These are phyloP conservation scores for Melaleuca alternifolia DNA, from an alignment of 345 rosid genomes.

Conservation along the genomic window DNA sequence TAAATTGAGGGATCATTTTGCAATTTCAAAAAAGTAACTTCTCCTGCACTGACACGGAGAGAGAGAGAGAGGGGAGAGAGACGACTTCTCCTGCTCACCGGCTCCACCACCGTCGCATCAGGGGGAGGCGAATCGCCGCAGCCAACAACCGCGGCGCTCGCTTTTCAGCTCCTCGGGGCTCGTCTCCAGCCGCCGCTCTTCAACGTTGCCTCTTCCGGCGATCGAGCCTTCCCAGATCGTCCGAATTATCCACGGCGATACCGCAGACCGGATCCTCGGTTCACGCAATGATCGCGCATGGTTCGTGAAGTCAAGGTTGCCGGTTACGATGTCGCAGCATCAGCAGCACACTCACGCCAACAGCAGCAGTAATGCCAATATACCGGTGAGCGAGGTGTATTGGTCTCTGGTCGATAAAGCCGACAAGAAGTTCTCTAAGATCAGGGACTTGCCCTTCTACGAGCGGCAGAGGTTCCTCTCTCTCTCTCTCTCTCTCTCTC, in stretches of 20 bases:
- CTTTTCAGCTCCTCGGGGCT: not conserved
- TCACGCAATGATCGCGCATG: not conserved
- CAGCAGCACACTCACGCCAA: conserved; percentile 20
- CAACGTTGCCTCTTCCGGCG: not conserved
- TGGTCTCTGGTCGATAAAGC: conserved; percentile 96
- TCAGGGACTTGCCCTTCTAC: conserved; percentile 92
- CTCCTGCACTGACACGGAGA: not conserved
- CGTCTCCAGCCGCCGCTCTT: not conserved
- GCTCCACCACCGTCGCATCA: not conserved
- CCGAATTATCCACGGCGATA: not conserved
- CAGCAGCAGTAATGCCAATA: conserved; percentile 15
- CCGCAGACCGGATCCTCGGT: not conserved
- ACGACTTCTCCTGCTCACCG: not conserved
- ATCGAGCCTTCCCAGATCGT: not conserved
- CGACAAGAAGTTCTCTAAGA: conserved; percentile 92
- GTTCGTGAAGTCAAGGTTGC: not conserved
- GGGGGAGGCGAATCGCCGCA: not conserved
- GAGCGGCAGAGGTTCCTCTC: conserved; percentile 71
- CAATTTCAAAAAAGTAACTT: not conserved
- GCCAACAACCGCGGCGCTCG: not conserved
- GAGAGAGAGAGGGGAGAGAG: not conserved
- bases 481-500: not conserved
- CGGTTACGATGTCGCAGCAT: conserved; percentile 3
- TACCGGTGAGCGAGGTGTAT: conserved; percentile 79
- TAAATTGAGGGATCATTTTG: not conserved